Base-by-base conservation (phyloP, 176 grass and related monocot species). In the Oryza australiensis region DNA sequence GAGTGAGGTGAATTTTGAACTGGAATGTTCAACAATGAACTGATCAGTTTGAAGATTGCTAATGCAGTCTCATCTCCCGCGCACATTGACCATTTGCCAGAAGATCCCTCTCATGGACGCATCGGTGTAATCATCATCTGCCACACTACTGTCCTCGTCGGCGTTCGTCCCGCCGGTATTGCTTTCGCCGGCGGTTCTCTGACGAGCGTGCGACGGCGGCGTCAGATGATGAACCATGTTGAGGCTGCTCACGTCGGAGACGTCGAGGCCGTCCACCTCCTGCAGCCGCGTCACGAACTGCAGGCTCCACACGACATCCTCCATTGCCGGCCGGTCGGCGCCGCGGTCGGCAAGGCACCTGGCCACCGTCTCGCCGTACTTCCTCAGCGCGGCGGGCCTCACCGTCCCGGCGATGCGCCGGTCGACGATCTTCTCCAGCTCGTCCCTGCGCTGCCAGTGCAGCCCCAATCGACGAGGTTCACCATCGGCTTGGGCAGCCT, bases 301-400 rank as follows among this genome's bases (percentile, higher is more conserved):
- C 32, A 89, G 82, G 66, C 57, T 85, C 87, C 87, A 85, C 87
- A 89, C 72, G 14, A 89, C 82, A 77, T 89, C 87, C 32, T 85
- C 87, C 87, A 89, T 89, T 5, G 23, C 24, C 24, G 77, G 87
- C 76, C 87, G 66, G 40, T 85, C 72, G 0, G 37, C 76, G 29
- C 62, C 76, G 8, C 82, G 64, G 32, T 80, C 63, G 0, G 77
- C 82, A 0, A 89, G 70, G 55, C 87, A 89, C 72, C 40, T 81
- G 2, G 64, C 87, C 72, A 53, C 77, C 53, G 43, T 89, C 78
- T 85, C 77, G 33, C 78, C 77, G 65, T 86, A 86, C 73, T 89
- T 89, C 26, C 32, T 66, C 34, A 82, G 66, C 7, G 83, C 64
- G 5, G n/a, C 22, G 0, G 83, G 72, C 59, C 55, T 89, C 7